Percentiles rank a stretch among this genome's conserved stretches.
Conservation (phyloP, 345 rosid species). For the Populus nigra region DNA sequence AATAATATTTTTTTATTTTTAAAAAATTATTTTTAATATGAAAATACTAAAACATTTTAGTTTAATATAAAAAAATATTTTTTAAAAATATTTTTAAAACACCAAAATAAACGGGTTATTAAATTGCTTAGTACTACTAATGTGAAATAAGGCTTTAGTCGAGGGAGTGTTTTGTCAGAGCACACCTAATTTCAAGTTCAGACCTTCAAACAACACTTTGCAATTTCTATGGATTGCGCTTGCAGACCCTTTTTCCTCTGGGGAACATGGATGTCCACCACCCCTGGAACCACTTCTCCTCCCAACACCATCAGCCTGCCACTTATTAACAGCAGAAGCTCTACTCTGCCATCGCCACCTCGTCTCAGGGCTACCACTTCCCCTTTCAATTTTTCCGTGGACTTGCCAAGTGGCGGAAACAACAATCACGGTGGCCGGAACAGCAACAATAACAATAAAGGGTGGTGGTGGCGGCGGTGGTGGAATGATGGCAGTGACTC, state of each 20-base stretch:
- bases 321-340: not conserved
- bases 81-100: too few species aligned
- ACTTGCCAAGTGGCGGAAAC: slow-evolving; percentile 14
- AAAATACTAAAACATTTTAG: too few species aligned
- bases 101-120: too few species aligned
- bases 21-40: too few species aligned
- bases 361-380: not conserved
- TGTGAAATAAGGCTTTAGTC: too few species aligned
- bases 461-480: slow-evolving; percentile 37
- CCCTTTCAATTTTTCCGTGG: slow-evolving; percentile 16
- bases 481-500: slow-evolving; percentile 18
- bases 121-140: too few species aligned
- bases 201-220: not conserved
- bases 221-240: slow-evolving; percentile 22
- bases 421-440: slow-evolving; percentile 18
- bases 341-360: not conserved
- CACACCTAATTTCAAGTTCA: too few species aligned
- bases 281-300: not conserved
- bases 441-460: slow-evolving; percentile 9
- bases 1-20: too few species aligned
- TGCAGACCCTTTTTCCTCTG: slow-evolving; percentile 19
- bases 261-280: slow-evolving; percentile 11
- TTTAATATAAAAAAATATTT: too few species aligned
- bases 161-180: too few species aligned
- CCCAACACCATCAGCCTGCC: not conserved